Conservation (phyloP, 176 grass and related monocot species). For the Zoysia japonica region DNA sequence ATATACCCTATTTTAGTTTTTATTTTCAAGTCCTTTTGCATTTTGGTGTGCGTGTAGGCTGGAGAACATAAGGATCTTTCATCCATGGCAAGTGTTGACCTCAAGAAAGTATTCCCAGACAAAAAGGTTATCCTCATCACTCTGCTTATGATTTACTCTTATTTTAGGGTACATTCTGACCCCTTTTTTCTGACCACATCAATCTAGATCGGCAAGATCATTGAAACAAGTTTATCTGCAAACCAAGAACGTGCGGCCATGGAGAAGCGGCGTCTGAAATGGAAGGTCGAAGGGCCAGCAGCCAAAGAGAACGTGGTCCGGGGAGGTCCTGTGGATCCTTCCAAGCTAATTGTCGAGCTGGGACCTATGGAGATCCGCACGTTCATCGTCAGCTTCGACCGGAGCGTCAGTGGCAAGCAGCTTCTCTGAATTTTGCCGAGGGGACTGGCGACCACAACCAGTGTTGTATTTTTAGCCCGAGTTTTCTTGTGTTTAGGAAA, state of each 20-base stretch:
- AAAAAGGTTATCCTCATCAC: constrained; percentile 60
- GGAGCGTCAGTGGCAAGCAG: constrained; percentile 5
- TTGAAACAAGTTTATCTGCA: constrained; percentile 75
- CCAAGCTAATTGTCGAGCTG: constrained; percentile 59
- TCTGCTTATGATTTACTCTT: background rate
- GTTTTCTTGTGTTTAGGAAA: constrained; percentile 11
- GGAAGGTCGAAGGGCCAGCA: constrained; percentile 56
- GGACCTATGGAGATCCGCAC: constrained; percentile 96
- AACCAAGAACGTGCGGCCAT: constrained; percentile 77
- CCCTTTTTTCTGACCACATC: background rate
- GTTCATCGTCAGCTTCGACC: constrained; percentile 60
- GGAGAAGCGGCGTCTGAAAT: constrained; percentile 94
- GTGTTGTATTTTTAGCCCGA: constrained; percentile 19
- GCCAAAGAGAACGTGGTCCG: constrained; percentile 39
- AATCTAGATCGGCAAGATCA: constrained; percentile 64
- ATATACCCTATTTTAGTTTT: background rate
- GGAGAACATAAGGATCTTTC: constrained; percentile 86
- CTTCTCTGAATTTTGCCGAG: background rate
- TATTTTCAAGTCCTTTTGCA: constrained; percentile 8
- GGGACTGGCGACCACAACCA: background rate
- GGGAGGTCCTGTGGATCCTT: constrained; percentile 67
- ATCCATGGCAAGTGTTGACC: constrained; percentile 57
- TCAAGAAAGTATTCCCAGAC: constrained; percentile 76
- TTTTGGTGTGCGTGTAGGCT: constrained; percentile 41
- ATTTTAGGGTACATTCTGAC: background rate